These are phyloP conservation scores for Zalaria obscura DNA, from an alignment of 2,329 filamentous ascomycete genomes.

Conservation along the genomic window DNA sequence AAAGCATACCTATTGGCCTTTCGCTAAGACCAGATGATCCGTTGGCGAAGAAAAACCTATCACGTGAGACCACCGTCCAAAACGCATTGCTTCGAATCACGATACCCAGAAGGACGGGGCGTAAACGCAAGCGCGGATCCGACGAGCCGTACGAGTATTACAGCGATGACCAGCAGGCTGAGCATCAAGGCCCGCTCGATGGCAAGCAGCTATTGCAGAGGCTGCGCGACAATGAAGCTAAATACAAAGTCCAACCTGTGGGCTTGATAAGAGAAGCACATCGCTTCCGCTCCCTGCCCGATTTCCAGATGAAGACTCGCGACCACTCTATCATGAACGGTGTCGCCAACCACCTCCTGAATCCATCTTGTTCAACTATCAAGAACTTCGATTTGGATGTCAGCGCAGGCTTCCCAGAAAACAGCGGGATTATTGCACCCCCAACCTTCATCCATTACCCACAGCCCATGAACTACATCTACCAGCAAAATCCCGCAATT, in stretches of 20 bases:
- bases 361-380: slow-evolving; percentile 37
- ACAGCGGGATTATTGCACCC: slow-evolving; percentile 50
- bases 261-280: slow-evolving; percentile 64
- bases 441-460: slow-evolving; percentile 14
- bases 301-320: slow-evolving; percentile 48
- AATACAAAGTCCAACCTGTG: slow-evolving; percentile 15
- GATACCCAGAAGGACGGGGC: slow-evolving; percentile 72
- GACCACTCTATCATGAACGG: slow-evolving; percentile 48
- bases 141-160: slow-evolving; percentile 34
- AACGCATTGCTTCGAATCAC: slow-evolving; percentile 79
- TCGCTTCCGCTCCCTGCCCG: slow-evolving; percentile 70
- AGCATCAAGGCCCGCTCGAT: slow-evolving; percentile 1
- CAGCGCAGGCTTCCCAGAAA: slow-evolving; percentile 41
- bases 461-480: slow-evolving; percentile 11
- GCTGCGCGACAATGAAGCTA: slow-evolving; percentile 14
- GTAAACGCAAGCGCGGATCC: slow-evolving; percentile 71
- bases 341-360: slow-evolving; percentile 51
- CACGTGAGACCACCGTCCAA: slow-evolving; percentile 60
- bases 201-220: slow-evolving; percentile 13
- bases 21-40: slow-evolving; percentile 69
- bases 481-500: slow-evolving; percentile 6
- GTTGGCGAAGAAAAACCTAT: slow-evolving; percentile 63
- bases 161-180: not conserved
- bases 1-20: slow-evolving; percentile 33
- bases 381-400: slow-evolving; percentile 54